Evolutionary conservation across 441 rosid species (phyloP), one percentile per base, ranked within the genome.

Genomic region (Geranium incanum): DNA sequence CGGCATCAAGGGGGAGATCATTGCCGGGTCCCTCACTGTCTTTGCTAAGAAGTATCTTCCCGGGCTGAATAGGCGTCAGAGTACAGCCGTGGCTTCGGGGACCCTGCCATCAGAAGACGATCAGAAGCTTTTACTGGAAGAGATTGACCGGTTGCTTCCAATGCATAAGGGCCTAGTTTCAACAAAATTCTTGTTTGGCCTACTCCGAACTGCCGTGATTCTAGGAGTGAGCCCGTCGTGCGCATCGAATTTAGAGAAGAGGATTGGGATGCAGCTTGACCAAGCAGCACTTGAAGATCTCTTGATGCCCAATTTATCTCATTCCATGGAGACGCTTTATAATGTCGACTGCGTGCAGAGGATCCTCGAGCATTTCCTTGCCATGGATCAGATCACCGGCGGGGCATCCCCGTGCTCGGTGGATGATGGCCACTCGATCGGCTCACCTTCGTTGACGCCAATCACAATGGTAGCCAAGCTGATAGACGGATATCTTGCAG

Each of bases 191-290:
- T 85, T 95, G 12, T 90, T 85, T n/a, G 97, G 97, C 79, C 80
- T 92, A 75, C 97, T 95, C 70, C 79, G 89, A 77, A 88, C 93
- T n/a, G 93, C 91, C 68, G 81, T 87, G 85, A 92, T 95, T 79
- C 81, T 95, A 71, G 83, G 77, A 78, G 93, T 90, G 48, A 85
- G 84, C 78, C 76, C 85, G 16, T 77, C 85, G 6, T 85, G 93
- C 83, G 75, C 85, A 62, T 85, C 89, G 0, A 89, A 83, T 68
- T 70, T 92, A 63, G 97, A 95, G 84, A 95, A 83, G 72, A 83
- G 92, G 83, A 89, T 89, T 12, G 99, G 99, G 67, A 84, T 92
- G 92, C 99, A 92, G 80, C 98, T 95, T 78, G 97, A 95, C 81
- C 93, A 92, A 78, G 98, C 99, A 21, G 85, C 89, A 0, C 80